These are phyloP conservation scores for Hypomontagnella monticulosa DNA, from an alignment of 495 filamentous ascomycete genomes.

Conservation along the genomic window DNA sequence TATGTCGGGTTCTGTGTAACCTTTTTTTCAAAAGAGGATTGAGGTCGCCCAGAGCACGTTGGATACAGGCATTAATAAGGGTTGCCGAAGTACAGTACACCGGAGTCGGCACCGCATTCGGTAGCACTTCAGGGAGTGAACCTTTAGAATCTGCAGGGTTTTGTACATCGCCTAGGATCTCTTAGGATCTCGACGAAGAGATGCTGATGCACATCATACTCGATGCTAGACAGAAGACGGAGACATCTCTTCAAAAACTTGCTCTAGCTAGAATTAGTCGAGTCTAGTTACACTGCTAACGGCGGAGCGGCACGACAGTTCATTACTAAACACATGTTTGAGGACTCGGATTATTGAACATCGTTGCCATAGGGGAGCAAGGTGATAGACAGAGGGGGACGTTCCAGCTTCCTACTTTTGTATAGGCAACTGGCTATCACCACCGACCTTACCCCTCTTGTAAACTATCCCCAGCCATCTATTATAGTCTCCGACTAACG, in stretches of 20 bases:
- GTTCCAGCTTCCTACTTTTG: slow-evolving; percentile 28
- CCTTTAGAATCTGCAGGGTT: slow-evolving; percentile 30
- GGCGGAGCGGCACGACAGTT: slow-evolving; percentile 22
- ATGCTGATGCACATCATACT: slow-evolving; percentile 36
- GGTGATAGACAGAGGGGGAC: slow-evolving; percentile 21
- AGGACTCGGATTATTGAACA: slow-evolving; percentile 16
- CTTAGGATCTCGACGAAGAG: slow-evolving; percentile 17
- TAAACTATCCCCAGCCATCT: slow-evolving; percentile 19
- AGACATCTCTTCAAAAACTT: slow-evolving; percentile 16
- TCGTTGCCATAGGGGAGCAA: slow-evolving; percentile 28
- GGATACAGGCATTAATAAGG: slow-evolving; percentile 12
- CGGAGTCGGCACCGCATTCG: slow-evolving; percentile 10
- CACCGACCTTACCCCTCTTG: slow-evolving; percentile 31
- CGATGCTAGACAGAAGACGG: slow-evolving; percentile 27
- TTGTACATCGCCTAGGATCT: slow-evolving; percentile 21
- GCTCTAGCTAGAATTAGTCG: slow-evolving; percentile 18
- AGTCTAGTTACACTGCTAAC: slow-evolving; percentile 25
- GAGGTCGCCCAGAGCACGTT: slow-evolving; percentile 31
- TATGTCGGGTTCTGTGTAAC: slow-evolving; percentile 9
- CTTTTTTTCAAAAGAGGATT: slow-evolving; percentile 9
- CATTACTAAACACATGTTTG: slow-evolving; percentile 19
- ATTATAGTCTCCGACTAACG: slow-evolving; percentile 12
- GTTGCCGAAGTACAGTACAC: slow-evolving; percentile 30
- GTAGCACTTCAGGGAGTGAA: slow-evolving; percentile 1
- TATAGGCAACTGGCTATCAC: slow-evolving; percentile 11